Base-by-base conservation (phyloP, 2,329 filamentous ascomycete genomes). In the Biscogniauxia marginata region DNA sequence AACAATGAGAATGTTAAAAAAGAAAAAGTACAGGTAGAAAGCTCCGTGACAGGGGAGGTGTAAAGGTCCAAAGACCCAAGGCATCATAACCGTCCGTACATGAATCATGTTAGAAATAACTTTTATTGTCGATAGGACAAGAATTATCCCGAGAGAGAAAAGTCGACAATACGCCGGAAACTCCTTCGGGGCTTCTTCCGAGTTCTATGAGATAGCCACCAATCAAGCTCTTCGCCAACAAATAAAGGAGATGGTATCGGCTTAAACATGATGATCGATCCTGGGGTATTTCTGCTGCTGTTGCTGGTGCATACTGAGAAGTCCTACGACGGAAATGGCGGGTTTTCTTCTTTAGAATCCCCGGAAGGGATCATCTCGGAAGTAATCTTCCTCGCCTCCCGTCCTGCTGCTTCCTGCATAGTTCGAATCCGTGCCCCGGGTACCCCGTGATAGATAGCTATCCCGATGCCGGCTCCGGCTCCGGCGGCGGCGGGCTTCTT, bases 331-430 rank as follows among this genome's bases (percentile, higher is more conserved):
- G n/a, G n/a, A n/a, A n/a, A 19, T 34, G 46, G 43, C 47, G 6
- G 22, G 16, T 19, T 50, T 19, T 49, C 21, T 18, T 52, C 13
- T 47, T 72, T 67, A 87, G 63, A 87, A 87, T 3, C 84, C 84
- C 62, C 76, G 79, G 63, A 87, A 87, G 1, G 84, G 84, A 59
- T 88, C 84, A 21, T 86, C 81, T 39, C 79, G 74, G 67, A 79
- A 78, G 64, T 77, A 84, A 55, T 86, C 83, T 55, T 86, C 83
- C 58, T 85, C 81, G 16, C 75, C 73, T 8, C 74, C 71, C 6
- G 74, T 77, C 55, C 75, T 74, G 53, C 75, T 74, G 53, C 76
- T 81, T 19, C 77, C 78, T 3, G 74, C 67, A 60, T 79, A 78
- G 56, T 73, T 76, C 46, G 82, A 80, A 24, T 84, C 79, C 1